phyloP scores from a whole-genome alignment of 495 filamentous ascomycete genomes.

The Daldinia loculata region DNA sequence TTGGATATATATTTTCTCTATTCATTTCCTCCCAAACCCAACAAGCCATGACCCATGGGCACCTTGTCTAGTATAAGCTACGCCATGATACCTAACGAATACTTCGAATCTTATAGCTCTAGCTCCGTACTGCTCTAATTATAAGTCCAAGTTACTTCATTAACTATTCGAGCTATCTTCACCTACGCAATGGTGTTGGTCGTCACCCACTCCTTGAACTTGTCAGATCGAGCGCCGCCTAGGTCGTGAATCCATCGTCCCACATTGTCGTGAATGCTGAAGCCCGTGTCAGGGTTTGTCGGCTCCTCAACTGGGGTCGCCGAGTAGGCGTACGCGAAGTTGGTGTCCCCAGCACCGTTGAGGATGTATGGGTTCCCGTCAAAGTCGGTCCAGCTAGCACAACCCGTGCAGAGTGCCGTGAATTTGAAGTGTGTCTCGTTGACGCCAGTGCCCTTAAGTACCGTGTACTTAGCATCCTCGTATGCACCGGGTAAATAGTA shows the following conservation, averaged over 20 bases:
- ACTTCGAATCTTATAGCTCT: slow-evolving; percentile 39
- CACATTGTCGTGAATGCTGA: slow-evolving; percentile 57
- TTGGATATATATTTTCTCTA: slow-evolving; percentile 15
- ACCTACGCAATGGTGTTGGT: slow-evolving; percentile 42
- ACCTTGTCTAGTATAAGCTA: slow-evolving; percentile 31
- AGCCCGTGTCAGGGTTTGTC: slow-evolving; percentile 42
- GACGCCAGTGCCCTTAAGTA: slow-evolving; percentile 53
- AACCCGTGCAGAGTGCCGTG: slow-evolving; percentile 55
- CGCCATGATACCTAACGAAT: slow-evolving; percentile 31
- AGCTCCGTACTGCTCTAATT: slow-evolving; percentile 32
- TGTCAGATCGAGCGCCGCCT: slow-evolving; percentile 40
- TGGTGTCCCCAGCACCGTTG: slow-evolving; percentile 48
- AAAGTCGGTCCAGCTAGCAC: slow-evolving; percentile 55
- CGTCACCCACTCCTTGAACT: slow-evolving; percentile 41
- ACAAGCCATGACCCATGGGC: slow-evolving; percentile 16
- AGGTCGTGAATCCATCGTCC: slow-evolving; percentile 57
- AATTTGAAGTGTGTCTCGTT: slow-evolving; percentile 59
- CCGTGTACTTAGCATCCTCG: slow-evolving; percentile 49
- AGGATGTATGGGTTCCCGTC: slow-evolving; percentile 51
- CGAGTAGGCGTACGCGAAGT: slow-evolving; percentile 54
- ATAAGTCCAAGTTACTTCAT: slow-evolving; percentile 31
- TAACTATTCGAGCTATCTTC: slow-evolving; percentile 11
- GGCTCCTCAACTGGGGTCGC: slow-evolving; percentile 50
- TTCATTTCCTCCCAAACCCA: slow-evolving; percentile 19
- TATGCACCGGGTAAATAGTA: slow-evolving; percentile 54